phyloP scores from a whole-genome alignment of 2,329 filamentous ascomycete genomes.

The Lanzia echinophila region DNA sequence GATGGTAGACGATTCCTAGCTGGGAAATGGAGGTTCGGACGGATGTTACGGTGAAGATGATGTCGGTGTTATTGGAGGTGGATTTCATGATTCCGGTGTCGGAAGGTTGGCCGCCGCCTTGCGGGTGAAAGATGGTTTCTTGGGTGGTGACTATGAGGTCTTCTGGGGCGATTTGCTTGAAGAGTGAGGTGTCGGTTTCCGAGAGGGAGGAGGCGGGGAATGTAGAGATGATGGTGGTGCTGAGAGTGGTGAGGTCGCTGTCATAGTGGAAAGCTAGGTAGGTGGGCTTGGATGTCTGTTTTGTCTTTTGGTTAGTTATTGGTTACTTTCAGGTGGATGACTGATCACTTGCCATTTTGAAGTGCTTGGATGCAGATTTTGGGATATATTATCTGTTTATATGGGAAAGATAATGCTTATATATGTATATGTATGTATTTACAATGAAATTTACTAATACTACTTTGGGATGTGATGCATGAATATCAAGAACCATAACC shows the following conservation, averaged over 20 bases:
- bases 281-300: neutral
- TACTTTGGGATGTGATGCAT: too few relatives aligned
- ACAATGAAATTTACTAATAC: neutral
- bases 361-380: too few relatives aligned
- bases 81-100: conserved; percentile 53
- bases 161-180: conserved; percentile 47
- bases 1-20: conserved; percentile 55
- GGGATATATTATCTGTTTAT: neutral
- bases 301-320: neutral
- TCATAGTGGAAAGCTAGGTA: conserved; percentile 15
- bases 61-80: neutral
- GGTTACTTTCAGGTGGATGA: neutral
- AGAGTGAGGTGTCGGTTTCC: conserved; percentile 36
- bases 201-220: conserved; percentile 16
- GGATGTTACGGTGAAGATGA: conserved; percentile 44
- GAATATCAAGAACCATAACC: too few relatives aligned
- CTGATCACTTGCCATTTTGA: too few relatives aligned
- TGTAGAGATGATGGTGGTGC: conserved; percentile 15
- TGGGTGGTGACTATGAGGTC: conserved; percentile 54
- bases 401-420: neutral
- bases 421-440: neutral
- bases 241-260: conserved; percentile 10
- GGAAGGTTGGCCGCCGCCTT: conserved; percentile 68
- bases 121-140: conserved; percentile 67
- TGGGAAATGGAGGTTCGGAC: conserved; percentile 47